Evolutionary conservation across 23 red algal genomes (phyloP).

Genomic region (Gracilariopsis chorda): DNA sequence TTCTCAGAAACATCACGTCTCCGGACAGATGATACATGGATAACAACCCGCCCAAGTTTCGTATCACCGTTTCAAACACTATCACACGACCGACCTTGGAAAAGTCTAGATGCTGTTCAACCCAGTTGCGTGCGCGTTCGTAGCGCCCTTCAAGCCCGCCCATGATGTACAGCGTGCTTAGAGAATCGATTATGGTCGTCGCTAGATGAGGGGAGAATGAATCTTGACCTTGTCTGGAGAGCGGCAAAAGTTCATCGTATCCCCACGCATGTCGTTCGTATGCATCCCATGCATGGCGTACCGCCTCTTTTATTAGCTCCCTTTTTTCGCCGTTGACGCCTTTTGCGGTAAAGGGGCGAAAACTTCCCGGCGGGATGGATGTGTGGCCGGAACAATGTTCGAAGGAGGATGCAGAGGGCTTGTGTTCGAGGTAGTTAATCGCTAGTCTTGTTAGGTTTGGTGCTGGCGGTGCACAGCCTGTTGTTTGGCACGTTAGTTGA

Average conservation of each 20-base stretch:
- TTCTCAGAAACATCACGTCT: conserved; percentile 36
- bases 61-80: conserved; percentile 74
- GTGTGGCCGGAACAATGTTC: background rate
- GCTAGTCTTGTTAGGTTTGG: no score
- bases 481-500: no score
- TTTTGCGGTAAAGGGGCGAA: background rate
- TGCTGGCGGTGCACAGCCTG: no score
- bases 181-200: conserved; percentile 65
- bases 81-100: conserved; percentile 35
- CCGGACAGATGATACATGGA: conserved; percentile 72
- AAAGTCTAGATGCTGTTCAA: conserved; percentile 47
- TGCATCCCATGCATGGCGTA: conserved; percentile 65
- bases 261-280: conserved; percentile 69
- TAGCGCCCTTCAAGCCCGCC: conserved; percentile 30
- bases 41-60: conserved; percentile 78
- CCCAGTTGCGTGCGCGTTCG: conserved; percentile 28
- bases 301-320: conserved; percentile 19
- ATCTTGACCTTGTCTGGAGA: conserved; percentile 22
- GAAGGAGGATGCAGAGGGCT: no score
- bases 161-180: conserved; percentile 85
- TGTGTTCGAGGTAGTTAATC: no score
- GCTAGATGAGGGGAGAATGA: conserved; percentile 20
- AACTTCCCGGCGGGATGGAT: background rate
- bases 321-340: background rate
- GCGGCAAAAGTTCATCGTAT: conserved; percentile 66